These are phyloP conservation scores for Candida dajiaensis DNA, from an alignment of 805 yeast species.

Conservation along the genomic window DNA sequence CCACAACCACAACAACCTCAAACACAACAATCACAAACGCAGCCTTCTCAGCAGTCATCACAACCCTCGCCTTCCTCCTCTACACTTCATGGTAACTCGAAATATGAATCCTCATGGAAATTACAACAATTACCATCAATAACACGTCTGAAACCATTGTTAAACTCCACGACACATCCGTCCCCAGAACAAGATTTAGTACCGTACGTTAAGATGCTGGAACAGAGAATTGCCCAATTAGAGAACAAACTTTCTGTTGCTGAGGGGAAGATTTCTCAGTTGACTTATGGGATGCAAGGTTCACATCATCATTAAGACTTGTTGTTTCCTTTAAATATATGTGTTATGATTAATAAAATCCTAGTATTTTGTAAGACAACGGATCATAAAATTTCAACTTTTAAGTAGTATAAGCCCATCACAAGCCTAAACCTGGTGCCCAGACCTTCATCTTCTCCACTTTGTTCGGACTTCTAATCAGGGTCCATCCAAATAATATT, in stretches of 20 bases:
- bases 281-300: constrained; percentile 5
- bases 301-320: not conserved
- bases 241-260: constrained; percentile 16
- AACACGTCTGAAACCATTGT: not conserved
- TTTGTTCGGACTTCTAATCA: too few relatives aligned
- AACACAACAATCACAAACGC: too few relatives aligned
- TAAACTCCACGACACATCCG: not conserved
- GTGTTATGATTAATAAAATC: not conserved
- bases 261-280: constrained; percentile 17
- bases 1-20: too few relatives aligned
- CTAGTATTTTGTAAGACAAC: not conserved
- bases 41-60: not conserved
- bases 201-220: constrained; percentile 19
- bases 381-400: too few relatives aligned
- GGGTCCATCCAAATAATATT: too few relatives aligned
- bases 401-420: too few relatives aligned
- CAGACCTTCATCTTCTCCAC: too few relatives aligned
- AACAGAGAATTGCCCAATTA: constrained; percentile 15
- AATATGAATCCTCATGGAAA: constrained; percentile 2
- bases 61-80: not conserved
- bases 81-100: not conserved
- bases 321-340: too few relatives aligned
- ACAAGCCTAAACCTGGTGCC: too few relatives aligned
- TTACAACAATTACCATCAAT: not conserved
- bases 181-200: constrained; percentile 6